Evolutionary conservation across 192 early-diverging fungal species (phyloP), one percentile per base, ranked within the genome.

Genomic region (Rhizophagus prolifer): DNA sequence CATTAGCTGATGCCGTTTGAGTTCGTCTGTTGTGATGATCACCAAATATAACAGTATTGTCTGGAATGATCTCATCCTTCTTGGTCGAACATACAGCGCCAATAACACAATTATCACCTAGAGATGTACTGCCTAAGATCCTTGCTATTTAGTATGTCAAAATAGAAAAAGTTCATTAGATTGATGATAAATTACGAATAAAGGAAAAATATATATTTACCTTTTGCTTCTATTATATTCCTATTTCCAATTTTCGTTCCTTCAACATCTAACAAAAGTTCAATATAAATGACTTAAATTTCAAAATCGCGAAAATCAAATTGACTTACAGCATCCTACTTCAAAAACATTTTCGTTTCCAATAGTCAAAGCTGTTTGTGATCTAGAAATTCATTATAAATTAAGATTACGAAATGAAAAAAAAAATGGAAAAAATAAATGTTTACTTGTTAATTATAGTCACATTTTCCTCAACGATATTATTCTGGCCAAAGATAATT

Each of bases 271-370:
- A 80, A 16, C 30, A 34, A 12, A 78, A 74, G 16, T 21, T 25
- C 21, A 34, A 31, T 38, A 19, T 1, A 4, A 66, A 19, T 34
- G 26, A 34, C 19, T 8, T 28, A 68, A 46, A 69, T 19, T 23
- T 69, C 7, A 12, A 25, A 66, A 21, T 36, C n/a, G 67, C 1
- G 19, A 44, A 63, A 72, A 41, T 23, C 1, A 54, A 41, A 66
- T 67, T 47, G 19, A 81, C 86, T 79, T 81, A 92, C 92, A 82
- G 28, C 86, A 88, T 38, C 88, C 91, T 28, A 92, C 91, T 82
- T 93, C 91, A 81, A 94, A 91, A 9, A 90, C 85, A 69, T 94
- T 94, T 62, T 90, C 85, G 63, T 92, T 84, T 2, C 92, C 92
- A 77, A 94, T 92, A 25, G 86, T 77, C 69, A 94, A 73, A 8